Conservation (phyloP, 441 rosid genomes). For the Gossypium gossypioides region DNA sequence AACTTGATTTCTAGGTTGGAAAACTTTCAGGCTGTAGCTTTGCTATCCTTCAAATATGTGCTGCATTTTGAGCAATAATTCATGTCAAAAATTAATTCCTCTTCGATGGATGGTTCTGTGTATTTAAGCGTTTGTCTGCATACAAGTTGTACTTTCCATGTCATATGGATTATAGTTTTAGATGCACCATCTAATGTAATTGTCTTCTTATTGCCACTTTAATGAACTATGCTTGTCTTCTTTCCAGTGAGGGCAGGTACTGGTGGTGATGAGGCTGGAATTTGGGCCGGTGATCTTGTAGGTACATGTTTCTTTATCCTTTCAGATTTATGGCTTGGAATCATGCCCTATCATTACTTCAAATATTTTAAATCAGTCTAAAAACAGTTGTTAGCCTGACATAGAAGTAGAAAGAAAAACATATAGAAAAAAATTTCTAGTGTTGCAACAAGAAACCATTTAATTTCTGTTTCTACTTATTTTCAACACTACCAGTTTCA, state of each 20-base stretch:
- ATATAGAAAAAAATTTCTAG: background rate
- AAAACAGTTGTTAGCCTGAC: background rate
- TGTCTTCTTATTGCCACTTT: slow-evolving; percentile 2
- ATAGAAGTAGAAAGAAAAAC: background rate
- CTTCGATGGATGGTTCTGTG: background rate
- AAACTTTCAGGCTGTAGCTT: background rate
- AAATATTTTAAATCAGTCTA: background rate
- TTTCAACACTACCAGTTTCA: background rate
- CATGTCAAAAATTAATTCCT: background rate
- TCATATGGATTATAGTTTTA: background rate
- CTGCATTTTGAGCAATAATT: background rate
- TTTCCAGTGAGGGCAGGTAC: slow-evolving; percentile 90
- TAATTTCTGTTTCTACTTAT: background rate
- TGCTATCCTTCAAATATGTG: background rate
- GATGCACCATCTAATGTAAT: background rate
- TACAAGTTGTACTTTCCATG: background rate
- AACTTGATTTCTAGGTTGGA: background rate
- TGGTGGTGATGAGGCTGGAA: slow-evolving; percentile 97
- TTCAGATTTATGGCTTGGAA: slow-evolving; percentile 14
- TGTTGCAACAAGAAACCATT: slow-evolving; percentile 3
- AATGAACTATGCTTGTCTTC: slow-evolving; percentile 13
- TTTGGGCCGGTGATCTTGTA: slow-evolving; percentile 99
- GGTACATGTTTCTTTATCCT: slow-evolving; percentile 69
- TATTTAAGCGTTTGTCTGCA: background rate
- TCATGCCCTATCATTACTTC: background rate